A percentile compares a stretch with the other conserved stretches of the same genome.
These are phyloP conservation scores for Colletotrichum sp. DNA, from an alignment of 2,329 filamentous ascomycete genomes.

Conservation along the genomic window DNA sequence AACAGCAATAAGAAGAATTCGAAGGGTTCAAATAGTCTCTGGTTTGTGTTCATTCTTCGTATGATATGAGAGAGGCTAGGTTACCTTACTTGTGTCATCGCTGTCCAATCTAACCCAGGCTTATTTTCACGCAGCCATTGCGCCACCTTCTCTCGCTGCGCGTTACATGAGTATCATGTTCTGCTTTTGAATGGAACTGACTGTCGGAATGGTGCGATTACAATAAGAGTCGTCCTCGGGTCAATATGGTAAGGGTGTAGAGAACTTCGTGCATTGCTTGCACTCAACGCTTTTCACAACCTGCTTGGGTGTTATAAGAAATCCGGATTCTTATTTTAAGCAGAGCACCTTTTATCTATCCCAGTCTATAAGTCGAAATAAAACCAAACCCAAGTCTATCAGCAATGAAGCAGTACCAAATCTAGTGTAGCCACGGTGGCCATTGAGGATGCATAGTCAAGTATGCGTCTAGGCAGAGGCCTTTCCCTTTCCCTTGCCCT, in stretches of 20 bases:
- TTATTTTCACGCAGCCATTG: neutral
- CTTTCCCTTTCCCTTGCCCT: neutral
- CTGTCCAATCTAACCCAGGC: fast-evolving
- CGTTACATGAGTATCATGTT: neutral
- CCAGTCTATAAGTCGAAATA: neutral
- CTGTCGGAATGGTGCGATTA: neutral
- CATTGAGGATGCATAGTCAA: neutral
- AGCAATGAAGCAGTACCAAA: neutral
- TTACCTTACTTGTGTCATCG: fast-evolving
- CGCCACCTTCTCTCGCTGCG: fast-evolving
- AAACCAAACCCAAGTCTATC: neutral
- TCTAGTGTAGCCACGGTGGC: neutral
- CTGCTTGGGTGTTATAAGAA: neutral
- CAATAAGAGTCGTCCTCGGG: neutral
- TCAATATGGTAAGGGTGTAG: fast-evolving
- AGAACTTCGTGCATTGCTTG: neutral
- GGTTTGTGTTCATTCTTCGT: neutral
- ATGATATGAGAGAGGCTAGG: neutral
- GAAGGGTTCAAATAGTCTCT: fast-evolving
- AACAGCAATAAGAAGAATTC: neutral
- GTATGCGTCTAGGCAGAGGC: neutral
- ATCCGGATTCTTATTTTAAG: neutral
- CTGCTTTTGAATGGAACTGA: fast-evolving
- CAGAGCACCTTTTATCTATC: neutral
- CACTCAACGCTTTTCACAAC: neutral